Conservation (phyloP, 2,329 filamentous ascomycete genomes). For the Phaeoacremonium minimum region DNA sequence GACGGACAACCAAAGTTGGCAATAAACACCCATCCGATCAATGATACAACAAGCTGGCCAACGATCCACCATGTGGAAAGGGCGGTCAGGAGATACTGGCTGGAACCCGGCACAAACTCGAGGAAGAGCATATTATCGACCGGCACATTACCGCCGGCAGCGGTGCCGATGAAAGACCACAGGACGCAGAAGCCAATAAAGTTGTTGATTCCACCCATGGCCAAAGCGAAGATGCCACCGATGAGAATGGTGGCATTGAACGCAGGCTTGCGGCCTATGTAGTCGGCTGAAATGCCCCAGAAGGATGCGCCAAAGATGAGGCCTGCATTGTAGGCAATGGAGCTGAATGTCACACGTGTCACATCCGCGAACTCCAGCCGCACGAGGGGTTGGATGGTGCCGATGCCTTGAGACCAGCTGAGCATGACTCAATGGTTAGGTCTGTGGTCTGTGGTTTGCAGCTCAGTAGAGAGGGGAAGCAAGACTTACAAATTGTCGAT, state of each 20-base stretch:
- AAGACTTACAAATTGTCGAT: slow-evolving; percentile 32
- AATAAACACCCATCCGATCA: slow-evolving; percentile 38
- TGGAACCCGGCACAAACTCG: slow-evolving; percentile 40
- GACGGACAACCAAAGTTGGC: slow-evolving; percentile 30
- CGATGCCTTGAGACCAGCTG: slow-evolving; percentile 26
- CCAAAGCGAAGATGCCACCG: slow-evolving; percentile 48
- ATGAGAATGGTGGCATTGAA: slow-evolving; percentile 39
- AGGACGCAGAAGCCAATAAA: slow-evolving; percentile 52
- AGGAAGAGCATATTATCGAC: slow-evolving; percentile 47
- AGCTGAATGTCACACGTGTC: slow-evolving; percentile 21
- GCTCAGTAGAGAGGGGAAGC: too few species aligned
- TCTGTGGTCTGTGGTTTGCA: not conserved
- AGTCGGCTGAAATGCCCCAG: slow-evolving; percentile 34
- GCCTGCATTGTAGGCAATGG: slow-evolving; percentile 31
- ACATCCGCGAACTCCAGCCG: slow-evolving; percentile 25
- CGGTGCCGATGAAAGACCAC: slow-evolving; percentile 40
- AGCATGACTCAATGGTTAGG: not conserved
- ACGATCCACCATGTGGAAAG: slow-evolving; percentile 45
- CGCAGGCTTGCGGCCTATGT: slow-evolving; percentile 34
- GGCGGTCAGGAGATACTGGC: slow-evolving; percentile 41
- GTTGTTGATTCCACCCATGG: slow-evolving; percentile 51
- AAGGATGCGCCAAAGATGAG: slow-evolving; percentile 38
- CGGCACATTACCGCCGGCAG: slow-evolving; percentile 43
- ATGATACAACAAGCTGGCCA: slow-evolving; percentile 40
- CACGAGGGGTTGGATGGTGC: slow-evolving; percentile 22